Base-by-base conservation (phyloP, 768 basidiomycete genomes). In the Strobilomyces dryophilus region DNA sequence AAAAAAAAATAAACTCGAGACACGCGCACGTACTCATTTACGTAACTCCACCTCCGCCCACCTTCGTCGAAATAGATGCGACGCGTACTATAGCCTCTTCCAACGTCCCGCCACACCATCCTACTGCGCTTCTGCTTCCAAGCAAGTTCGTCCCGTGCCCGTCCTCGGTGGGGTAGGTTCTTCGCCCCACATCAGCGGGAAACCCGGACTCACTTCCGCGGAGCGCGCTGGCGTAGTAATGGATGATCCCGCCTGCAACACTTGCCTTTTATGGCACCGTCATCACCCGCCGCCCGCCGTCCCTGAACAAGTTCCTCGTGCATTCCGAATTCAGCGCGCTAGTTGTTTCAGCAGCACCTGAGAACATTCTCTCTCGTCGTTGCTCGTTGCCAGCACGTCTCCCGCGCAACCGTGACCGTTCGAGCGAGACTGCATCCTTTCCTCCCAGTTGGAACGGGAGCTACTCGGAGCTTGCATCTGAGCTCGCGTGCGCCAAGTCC, bases 301-400 rank as follows among this genome's bases (percentile, higher is more conserved):
- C 64, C 64, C 64, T 65, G 64, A 61, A 54, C 51, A 47, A 47
- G 52, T 61, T 52, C 54, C 63, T 64, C 52, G 18, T 55, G 56
- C 26, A n/a, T 32, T 34, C 43, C 45, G 31, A 49, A 43, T 40
- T 47, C 47, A 17, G 41, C 21, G 4, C 27, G 9, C 29, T 8
- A 9, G 27, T 11, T n/a, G 64, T 65, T 59, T 56, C 63, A 54
- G 44, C 46, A 62, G 15, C 41, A 21, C 54, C 36, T 58, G 52
- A 18, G 51, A 51, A 50, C n/a, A 8, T 32, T 24, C 18, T 21
- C 51, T 15, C 24, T 7, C 29, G 29, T 29, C 29, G 10, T 7
- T 4, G 17, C 35, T 36, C 7, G 15, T 36, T 36, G 14, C 14
- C 35, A 17, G 35, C 15, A 17, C 15, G 21, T 41, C 21, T 20